These are phyloP conservation scores for Penicillium brevicompactum DNA, from an alignment of 2,329 filamentous ascomycete species.

Conservation along the genomic window DNA sequence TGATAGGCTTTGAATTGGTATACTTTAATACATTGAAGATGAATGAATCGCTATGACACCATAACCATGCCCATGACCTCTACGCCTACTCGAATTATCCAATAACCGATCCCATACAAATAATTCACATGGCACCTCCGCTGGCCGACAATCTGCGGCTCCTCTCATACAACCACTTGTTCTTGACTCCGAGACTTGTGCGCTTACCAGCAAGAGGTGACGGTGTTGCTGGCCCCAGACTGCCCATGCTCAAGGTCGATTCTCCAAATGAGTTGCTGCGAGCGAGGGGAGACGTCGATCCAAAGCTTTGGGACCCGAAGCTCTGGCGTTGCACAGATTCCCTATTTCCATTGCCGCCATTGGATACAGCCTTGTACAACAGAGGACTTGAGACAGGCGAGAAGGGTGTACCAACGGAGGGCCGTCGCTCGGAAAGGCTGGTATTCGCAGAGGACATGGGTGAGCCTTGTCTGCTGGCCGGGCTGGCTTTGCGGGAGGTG, in stretches of 20 bases:
- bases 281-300: conserved; percentile 50
- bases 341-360: conserved; percentile 28
- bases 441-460: conserved; percentile 42
- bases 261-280: conserved; percentile 38
- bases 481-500: conserved; percentile 53
- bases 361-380: conserved; percentile 67
- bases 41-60: conserved; percentile 21
- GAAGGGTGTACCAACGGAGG: conserved; percentile 53
- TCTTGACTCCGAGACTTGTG: conserved; percentile 78
- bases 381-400: conserved; percentile 60
- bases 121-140: conserved; percentile 36
- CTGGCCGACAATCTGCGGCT: conserved; percentile 51
- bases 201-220: conserved; percentile 68
- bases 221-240: conserved; percentile 64
- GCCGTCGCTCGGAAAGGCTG: conserved; percentile 36
- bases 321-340: conserved; percentile 52
- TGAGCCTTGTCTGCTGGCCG: conserved; percentile 40
- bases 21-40: conserved; percentile 15
- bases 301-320: conserved; percentile 52
- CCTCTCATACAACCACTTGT: conserved; percentile 92
- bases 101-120: conserved; percentile 7
- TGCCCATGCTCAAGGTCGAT: conserved; percentile 37
- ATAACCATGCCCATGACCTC: conserved; percentile 19
- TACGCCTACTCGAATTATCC: conserved; percentile 11
- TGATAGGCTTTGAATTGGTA: conserved; percentile 3